Evolutionary conservation across 768 basidiomycete genomes (phyloP), one percentile per base, ranked within the genome.

Genomic region (Chalciporus pseudorubinellus): DNA sequence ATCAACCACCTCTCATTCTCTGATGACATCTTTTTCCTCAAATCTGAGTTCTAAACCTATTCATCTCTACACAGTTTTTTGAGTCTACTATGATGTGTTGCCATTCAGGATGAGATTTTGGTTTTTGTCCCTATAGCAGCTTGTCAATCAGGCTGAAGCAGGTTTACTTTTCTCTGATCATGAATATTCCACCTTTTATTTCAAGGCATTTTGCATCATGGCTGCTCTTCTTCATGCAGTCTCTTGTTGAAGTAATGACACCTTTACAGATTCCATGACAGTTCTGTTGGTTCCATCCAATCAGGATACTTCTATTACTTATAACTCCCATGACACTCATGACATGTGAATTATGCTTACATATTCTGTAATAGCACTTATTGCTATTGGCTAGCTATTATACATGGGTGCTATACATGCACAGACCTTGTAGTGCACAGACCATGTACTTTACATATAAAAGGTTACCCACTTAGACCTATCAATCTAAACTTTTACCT

Each of bases 31-130:
- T 59, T 43, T 6, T n/a, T 71, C 2, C 38, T 72, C 3, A 24
- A 56, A 1, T 50, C 63, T 0, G 13, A 46, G 0, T 51, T 48
- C 0, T 70, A 70, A 67, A 38, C 46, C 12, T 22, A 44, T 3
- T 3, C 13, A 0, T 2, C 44, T 16, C 28, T 48, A 1, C 40
- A 24, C 36, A 1, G 24, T 22, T 3, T 24, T 57, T 24, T 16
- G 8, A 34, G 39, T 55, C 1, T 59, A 56, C 20, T 50, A 54
- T 12, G 67, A 72, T 39, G 70, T 69, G 0, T 72, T 60, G 1
- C 39, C 53, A 0, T 1, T 10, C 1, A 65, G 64, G 0, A 46
- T 70, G 1, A 63, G 52, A 0, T 59, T 66, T 43, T 72, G 64
- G 66, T 59, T 49, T 18, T 65, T 66, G 1, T 14, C 22, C 2